Base-by-base conservation (phyloP, 1,139 yeast species). In the Suzukiozyma palmioleophila region DNA sequence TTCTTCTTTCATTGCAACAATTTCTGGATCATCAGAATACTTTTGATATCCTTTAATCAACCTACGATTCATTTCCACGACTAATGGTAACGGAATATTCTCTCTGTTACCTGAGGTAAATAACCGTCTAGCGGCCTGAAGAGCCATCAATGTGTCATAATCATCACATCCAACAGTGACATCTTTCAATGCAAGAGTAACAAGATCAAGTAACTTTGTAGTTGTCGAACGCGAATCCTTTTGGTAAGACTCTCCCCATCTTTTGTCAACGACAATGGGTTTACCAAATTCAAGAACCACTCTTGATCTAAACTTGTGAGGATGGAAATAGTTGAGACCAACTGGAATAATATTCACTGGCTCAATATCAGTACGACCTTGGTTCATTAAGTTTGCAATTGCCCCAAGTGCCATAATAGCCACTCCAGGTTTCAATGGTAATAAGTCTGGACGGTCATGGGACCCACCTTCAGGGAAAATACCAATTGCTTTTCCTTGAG, bases 131-230 rank as follows among this genome's bases (percentile, higher is more conserved):
- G 95, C 95, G 3, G 96, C 96, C 60, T 92, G 98, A 37, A 90
- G 81, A n/a, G 87, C 88, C 81, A 89, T 85, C 41, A 92, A 67
- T 3, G 96, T 88, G 48, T 90, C 97, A 62, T 83, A 92, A 59
- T 92, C 97, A 22, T 89, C 84, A 56, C 95, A 86, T n/a, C 92
- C 84, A 3, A 90, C 94, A 1, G 97, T 90, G 18, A 90, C 97
- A 10, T 95, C 81, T 52, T 82, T 82, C 47, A 92, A 70, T 13
- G 90, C 87, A 44, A 81, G 77, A 3, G 92, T 81, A 35, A 90
- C 77, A 15, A 73, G 69, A 21, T 82, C 84, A 49, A 92, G 67
- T 32, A 90, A 66, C 39, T 79, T 77, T 40, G 77, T 76, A 9
- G 89, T 87, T 0, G 95, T 84, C 26, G 76, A 82, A 44, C 83